Percentiles rank a stretch among this genome's conserved stretches.
Evolutionary conservation across 306 rosid genomes (phyloP).

Genomic region (Cotoneaster glaucophyllus): DNA sequence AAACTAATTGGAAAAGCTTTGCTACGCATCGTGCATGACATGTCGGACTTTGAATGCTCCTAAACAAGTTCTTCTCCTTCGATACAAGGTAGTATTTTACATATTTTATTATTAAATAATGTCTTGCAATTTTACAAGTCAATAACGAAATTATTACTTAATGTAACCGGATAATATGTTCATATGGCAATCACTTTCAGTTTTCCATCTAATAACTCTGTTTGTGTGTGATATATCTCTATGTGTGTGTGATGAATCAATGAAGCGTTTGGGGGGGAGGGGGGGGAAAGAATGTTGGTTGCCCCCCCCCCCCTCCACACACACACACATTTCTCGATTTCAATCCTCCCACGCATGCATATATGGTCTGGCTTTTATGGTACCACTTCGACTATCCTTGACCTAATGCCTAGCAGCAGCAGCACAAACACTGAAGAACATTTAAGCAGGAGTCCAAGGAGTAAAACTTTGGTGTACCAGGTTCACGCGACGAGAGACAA

Average conservation of each 20-base stretch:
- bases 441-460: neutral
- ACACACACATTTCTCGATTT: too few relatives aligned
- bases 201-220: neutral
- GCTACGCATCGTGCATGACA: too few relatives aligned
- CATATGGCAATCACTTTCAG: too few relatives aligned
- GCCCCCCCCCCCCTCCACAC: too few relatives aligned
- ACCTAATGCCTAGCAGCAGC: neutral
- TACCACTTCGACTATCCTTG: neutral
- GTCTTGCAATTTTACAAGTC: neutral
- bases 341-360: neutral
- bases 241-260: too few relatives aligned
- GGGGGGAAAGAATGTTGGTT: too few relatives aligned
- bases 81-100: neutral
- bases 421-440: too few relatives aligned
- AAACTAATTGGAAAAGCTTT: too few relatives aligned
- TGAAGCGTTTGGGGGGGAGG: too few relatives aligned
- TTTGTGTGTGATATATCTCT: too few relatives aligned
- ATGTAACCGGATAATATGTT: neutral
- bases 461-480: neutral
- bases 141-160: neutral
- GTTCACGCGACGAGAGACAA: neutral
- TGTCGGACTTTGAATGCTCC: too few relatives aligned
- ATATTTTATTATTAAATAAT: neutral
- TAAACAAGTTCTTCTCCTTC: neutral
- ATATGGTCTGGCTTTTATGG: neutral